Conservation (phyloP, 2,329 filamentous ascomycete species). For the Penicillium thymicola region DNA sequence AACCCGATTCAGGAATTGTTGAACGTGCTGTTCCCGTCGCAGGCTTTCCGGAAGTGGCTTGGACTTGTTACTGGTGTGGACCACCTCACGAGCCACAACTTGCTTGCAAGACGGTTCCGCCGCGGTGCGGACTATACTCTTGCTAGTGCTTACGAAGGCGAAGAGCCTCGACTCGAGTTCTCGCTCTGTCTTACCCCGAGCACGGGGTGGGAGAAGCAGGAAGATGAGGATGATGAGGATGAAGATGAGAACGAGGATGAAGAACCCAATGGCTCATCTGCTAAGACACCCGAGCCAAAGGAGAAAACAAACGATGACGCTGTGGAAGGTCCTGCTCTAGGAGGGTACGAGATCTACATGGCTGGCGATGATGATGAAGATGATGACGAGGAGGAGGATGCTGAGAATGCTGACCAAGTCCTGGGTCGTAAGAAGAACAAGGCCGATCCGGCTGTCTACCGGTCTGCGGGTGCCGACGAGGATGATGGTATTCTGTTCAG, state of each 20-base stretch:
- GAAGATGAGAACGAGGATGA: conserved; percentile 36
- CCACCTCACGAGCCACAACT: conserved; percentile 65
- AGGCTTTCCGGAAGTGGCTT: conserved; percentile 86
- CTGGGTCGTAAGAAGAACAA: conserved; percentile 35
- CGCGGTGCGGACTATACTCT: conserved; percentile 87
- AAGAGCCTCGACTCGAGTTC: conserved; percentile 75
- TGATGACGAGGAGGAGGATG: conserved; percentile 49
- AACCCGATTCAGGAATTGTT: conserved; percentile 70
- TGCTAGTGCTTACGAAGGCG: conserved; percentile 73
- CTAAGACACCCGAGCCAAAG: conserved; percentile 35
- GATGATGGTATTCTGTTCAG: conserved; percentile 72
- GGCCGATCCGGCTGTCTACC: conserved; percentile 81
- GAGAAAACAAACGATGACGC: conserved; percentile 24
- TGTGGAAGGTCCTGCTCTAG: conserved; percentile 41
- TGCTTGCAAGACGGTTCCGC: conserved; percentile 84
- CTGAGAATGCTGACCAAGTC: conserved; percentile 31
- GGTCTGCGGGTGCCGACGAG: conserved; percentile 61
- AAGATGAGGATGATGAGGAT: conserved; percentile 52
- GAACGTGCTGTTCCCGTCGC: conserved; percentile 77
- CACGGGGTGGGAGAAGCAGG: conserved; percentile 75
- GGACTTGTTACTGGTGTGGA: conserved; percentile 72
- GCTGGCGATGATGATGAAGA: conserved; percentile 71
- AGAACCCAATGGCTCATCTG: conserved; percentile 22
- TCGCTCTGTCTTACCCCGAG: conserved; percentile 85
- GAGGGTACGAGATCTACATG: conserved; percentile 76